Evolutionary conservation across 352 stramenopile species (phyloP), one percentile per base, ranked within the genome.

Genomic region (Globisporangium megalacanthum): DNA sequence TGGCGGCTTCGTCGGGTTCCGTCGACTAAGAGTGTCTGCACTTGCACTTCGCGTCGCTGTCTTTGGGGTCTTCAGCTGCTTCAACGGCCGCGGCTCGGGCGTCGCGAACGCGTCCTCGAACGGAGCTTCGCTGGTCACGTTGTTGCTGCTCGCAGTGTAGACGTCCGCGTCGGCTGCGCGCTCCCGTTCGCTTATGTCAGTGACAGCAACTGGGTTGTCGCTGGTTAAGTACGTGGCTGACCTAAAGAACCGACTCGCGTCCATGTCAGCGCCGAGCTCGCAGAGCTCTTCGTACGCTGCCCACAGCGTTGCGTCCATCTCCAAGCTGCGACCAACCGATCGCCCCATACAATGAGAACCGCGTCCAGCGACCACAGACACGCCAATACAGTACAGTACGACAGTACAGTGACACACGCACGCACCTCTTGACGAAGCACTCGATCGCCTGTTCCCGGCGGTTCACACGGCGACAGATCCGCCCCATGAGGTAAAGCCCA

Each of bases 301-400:
- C 92, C 92, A 98, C 61, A 98, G 68, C 17, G 92, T 88, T 20
- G 88, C 72, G 66, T 98, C 95, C 17, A 96, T 58, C 62, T 97
- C 69, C 54, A 98, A 76, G 59, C 87, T 96, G 59, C 51, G 42
- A 60, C 46, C 17, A 42, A 51, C 19, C 9, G 47, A 63, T 44
- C 42, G 51, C 35, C 13, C 1, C 4, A 4, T 4, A 29, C 20
- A 6, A 36, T 58, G 6, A 71, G 41, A 37, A 56, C 19, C 22
- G 61, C 37, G 44, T 19, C 47, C n/a, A 1, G 20, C 13, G 39
- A 5, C 9, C 33, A 52, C 6, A 37, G 31, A 52, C 14, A 49
- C 20, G 11, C n/a, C 17, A 49, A 19, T 15, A 11, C 11, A 19
- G 14, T 14, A 17, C 44, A 48, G 5, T 7, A 6, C 8, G 25